These are phyloP conservation scores for Trichoderma sp. DNA, from an alignment of 2,329 filamentous ascomycete genomes.

Conservation along the genomic window DNA sequence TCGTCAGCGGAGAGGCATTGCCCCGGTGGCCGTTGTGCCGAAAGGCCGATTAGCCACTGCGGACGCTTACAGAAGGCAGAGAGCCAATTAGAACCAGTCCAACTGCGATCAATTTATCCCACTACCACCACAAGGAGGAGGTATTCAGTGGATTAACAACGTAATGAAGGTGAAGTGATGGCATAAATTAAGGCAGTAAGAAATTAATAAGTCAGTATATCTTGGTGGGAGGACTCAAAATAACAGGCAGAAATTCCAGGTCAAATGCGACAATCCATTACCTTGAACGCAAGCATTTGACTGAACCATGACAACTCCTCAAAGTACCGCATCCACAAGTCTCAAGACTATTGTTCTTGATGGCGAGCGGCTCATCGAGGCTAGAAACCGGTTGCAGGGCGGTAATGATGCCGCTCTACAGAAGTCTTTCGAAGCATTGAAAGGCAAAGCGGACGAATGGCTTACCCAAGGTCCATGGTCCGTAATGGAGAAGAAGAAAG, in stretches of 20 bases:
- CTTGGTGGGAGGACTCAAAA: not conserved
- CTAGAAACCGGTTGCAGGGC: not conserved
- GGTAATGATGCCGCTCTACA: not conserved
- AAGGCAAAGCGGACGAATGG: slow-evolving; percentile 5
- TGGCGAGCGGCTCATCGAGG: not conserved
- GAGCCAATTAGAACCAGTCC: not conserved
- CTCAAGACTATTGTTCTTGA: slow-evolving; percentile 16
- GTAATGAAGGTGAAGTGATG: not conserved
- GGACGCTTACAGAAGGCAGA: not conserved
- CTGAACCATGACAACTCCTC: not conserved
- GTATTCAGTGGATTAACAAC: not conserved
- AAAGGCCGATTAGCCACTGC: not conserved
- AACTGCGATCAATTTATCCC: not conserved
- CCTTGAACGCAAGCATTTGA: not conserved
- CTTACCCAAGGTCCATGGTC: slow-evolving; percentile 18
- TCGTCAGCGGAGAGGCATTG: not conserved
- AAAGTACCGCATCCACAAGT: not conserved
- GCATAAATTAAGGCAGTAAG: not conserved
- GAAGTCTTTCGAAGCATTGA: not conserved
- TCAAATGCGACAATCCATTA: not conserved
- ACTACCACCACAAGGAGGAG: not conserved
- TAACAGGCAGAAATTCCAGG: not conserved
- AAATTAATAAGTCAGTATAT: not conserved
- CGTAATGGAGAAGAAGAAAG: slow-evolving; percentile 15
- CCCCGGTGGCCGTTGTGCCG: not conserved